Evolutionary conservation across 2,329 filamentous ascomycete genomes (phyloP).

Genomic region (Fusarium sp.): DNA sequence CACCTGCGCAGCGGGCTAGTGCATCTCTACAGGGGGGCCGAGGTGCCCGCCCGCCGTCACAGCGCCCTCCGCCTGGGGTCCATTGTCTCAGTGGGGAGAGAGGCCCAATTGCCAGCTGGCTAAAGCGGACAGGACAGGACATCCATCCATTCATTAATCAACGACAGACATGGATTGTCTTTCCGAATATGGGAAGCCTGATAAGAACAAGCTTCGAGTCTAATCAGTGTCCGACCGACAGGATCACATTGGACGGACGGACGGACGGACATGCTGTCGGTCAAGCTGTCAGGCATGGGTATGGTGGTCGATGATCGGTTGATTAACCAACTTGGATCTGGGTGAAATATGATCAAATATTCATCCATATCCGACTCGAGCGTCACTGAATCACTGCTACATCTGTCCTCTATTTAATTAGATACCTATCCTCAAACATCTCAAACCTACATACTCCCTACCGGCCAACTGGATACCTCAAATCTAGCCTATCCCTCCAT

Average conservation of each 20-base stretch:
- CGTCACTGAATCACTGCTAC: background rate
- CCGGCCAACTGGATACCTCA: background rate
- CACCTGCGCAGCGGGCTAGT: background rate
- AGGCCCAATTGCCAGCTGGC: background rate
- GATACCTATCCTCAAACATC: background rate
- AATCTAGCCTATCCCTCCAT: background rate
- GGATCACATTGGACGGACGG: background rate
- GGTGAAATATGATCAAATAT: background rate
- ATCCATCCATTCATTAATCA: background rate
- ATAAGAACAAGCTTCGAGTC: background rate
- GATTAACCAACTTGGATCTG: background rate
- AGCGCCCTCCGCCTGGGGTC: background rate
- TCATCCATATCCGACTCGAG: background rate
- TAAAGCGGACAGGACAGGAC: background rate
- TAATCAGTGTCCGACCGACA: background rate
- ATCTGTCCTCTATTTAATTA: background rate
- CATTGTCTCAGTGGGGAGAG: background rate
- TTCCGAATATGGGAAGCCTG: background rate
- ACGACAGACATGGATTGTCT: background rate
- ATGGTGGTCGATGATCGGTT: background rate
- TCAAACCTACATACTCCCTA: background rate
- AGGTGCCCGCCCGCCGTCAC: background rate
- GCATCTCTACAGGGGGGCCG: background rate
- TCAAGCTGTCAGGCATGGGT: background rate
- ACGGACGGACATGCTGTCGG: background rate